These are phyloP conservation scores for Vicia faba DNA, from an alignment of 306 rosid genomes.

Conservation along the genomic window DNA sequence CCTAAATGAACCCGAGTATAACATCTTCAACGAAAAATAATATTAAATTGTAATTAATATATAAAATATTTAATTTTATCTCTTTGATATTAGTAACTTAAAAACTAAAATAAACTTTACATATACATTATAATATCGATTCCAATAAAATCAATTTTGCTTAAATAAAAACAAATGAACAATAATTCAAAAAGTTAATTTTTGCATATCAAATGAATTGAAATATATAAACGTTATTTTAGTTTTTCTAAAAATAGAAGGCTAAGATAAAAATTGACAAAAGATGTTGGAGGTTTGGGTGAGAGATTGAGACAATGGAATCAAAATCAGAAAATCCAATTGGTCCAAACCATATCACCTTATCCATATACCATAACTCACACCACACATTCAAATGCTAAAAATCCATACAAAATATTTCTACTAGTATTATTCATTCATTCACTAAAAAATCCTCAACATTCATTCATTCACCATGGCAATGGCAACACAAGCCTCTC, in stretches of 20 bases:
- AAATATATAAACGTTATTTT: neutral
- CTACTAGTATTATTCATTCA: neutral
- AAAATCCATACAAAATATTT: slow-evolving; percentile 1
- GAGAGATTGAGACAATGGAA: neutral
- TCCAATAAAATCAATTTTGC: too few species aligned
- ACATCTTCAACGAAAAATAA: too few species aligned
- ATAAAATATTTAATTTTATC: too few species aligned
- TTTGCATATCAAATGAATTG: too few species aligned
- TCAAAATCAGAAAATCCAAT: slow-evolving; percentile 9
- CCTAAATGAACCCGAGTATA: too few species aligned
- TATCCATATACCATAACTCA: slow-evolving; percentile 1
- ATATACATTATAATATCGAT: too few species aligned
- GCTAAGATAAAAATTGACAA: neutral
- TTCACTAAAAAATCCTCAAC: too few species aligned
- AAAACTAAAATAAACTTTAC: too few species aligned
- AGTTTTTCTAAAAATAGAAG: neutral
- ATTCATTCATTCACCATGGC: slow-evolving; percentile 9
- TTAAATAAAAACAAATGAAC: too few species aligned
- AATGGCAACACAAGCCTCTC: slow-evolving; percentile 28
- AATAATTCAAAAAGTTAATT: too few species aligned
- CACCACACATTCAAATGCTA: slow-evolving; percentile 17
- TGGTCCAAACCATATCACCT: slow-evolving; percentile 25
- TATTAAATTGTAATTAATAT: too few species aligned
- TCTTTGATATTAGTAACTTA: too few species aligned
- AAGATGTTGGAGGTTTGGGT: neutral